These are phyloP conservation scores for Gonium pectorale DNA, from an alignment of 139 green algal species.

Conservation along the genomic window DNA sequence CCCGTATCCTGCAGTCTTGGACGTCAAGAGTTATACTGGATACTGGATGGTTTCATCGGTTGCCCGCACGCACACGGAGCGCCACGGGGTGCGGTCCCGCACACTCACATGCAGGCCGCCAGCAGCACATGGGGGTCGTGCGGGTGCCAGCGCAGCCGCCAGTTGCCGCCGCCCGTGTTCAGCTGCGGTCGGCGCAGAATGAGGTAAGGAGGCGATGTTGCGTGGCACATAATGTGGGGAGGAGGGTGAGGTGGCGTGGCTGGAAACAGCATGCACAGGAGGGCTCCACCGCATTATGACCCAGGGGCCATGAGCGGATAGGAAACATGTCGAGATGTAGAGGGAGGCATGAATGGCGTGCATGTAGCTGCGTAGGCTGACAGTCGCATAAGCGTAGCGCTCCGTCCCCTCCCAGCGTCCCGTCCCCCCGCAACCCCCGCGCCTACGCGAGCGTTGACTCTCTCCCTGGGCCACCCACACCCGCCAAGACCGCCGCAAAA, in stretches of 20 bases:
- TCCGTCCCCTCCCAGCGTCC: too few relatives aligned
- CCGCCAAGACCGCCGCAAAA: too few relatives aligned
- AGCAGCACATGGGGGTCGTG: conserved; percentile 66
- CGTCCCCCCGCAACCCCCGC: too few relatives aligned
- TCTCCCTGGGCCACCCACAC: too few relatives aligned
- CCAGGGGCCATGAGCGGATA: background rate
- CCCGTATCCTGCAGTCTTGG: too few relatives aligned
- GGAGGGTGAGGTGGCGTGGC: background rate
- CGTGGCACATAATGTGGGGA: background rate
- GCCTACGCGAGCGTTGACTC: too few relatives aligned
- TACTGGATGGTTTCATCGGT: background rate
- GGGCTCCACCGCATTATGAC: too few relatives aligned
- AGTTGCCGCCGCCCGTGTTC: conserved; percentile 83
- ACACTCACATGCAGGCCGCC: conserved; percentile 80
- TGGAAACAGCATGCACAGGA: background rate
- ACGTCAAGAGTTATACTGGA: background rate
- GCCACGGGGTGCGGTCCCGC: background rate
- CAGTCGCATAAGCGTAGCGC: too few relatives aligned
- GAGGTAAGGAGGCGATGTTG: background rate
- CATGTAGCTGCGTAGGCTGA: too few relatives aligned
- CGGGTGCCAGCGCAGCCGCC: conserved; percentile 87
- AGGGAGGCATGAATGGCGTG: background rate
- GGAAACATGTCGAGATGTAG: background rate
- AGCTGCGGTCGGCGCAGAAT: conserved; percentile 52
- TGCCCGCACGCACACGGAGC: background rate